phyloP scores from a whole-genome alignment of 164 flowering plant genomes.

The Brasenia schreberi region DNA sequence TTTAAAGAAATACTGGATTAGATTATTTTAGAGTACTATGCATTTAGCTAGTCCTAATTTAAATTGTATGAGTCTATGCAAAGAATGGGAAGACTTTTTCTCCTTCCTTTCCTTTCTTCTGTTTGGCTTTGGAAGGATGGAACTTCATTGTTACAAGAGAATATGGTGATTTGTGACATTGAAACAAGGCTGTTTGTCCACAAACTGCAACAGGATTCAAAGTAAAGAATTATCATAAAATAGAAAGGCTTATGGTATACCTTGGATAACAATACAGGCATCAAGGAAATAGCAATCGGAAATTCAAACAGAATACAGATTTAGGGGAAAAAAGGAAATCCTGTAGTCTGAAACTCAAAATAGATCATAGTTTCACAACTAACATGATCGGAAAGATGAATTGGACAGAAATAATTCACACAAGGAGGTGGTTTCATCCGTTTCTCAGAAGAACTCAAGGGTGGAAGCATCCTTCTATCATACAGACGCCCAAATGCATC shows the following conservation, averaged over 20 bases:
- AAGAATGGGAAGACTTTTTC: no score
- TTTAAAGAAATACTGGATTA: no score
- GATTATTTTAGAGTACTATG: no score
- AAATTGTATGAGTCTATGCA: no score
- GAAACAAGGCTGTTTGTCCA: neutral
- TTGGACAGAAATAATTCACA: slow-evolving; percentile 87
- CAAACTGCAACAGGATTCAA: neutral
- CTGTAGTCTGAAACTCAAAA: neutral
- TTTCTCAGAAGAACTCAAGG: slow-evolving; percentile 54
- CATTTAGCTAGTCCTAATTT: no score
- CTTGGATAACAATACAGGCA: neutral
- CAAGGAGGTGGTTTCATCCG: slow-evolving; percentile 80
- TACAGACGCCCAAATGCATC: slow-evolving; percentile 95
- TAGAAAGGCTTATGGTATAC: neutral
- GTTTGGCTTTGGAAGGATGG: no score
- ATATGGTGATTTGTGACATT: no score
- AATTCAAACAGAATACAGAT: no score
- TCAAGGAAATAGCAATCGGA: neutral
- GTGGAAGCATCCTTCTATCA: slow-evolving; percentile 97
- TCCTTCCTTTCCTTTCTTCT: no score
- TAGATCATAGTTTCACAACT: slow-evolving; percentile 15
- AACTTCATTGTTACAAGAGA: no score
- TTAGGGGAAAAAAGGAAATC: neutral
- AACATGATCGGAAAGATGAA: slow-evolving; percentile 92
- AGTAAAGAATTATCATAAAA: neutral